Base-by-base conservation (phyloP, 1,284 basidiomycete species). In the Ustilago cynodontis region DNA sequence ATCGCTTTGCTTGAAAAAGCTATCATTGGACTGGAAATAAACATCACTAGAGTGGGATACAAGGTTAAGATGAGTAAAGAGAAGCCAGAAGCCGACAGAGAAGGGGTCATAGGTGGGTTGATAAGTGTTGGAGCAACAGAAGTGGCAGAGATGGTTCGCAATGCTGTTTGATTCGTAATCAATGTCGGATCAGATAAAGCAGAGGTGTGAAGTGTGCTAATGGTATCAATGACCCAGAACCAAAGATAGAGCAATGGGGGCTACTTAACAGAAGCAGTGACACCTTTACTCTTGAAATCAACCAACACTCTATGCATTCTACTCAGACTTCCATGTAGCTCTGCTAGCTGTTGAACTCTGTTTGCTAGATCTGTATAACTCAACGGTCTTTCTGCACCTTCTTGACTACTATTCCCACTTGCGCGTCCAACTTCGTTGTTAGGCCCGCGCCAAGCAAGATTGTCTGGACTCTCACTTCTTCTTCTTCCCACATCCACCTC, bases 41-140 rank as follows among this genome's bases (percentile, higher is more conserved):
- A 68, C 24, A 79, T 88, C 18, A 81, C 64, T 5, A 74, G 82
- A 49, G 79, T 88, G 2, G 87, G 87, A 55, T 86, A 87, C 9
- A 82, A 87, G 55, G 86, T 84, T 78, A 88, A 88, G 76, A 82
- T 88, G 74, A 82, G 78, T 26, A 87, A 87, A 75, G 87, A 88
- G 63, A 80, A 68, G 57, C 33, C n/a, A 1, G 75, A 80, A 28
- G 86, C 78, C 0, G 87, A 88, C 78, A 80, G 86, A 69, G 9
- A 63, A 18, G 87, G 87, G 2, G 86, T 88, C 0, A 79, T 87
- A 0, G 63, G 85, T 0, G 87, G 87, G 0, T 86, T 88, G 66
- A 69, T 58, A 26, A 59, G 39, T 1, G 47, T 85, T 8, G 83
- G 81, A 0, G 85, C 81, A 0, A 68, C 72, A 1, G 57, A 22